Conservation (phyloP, 306 rosid genomes). For the Senna siamea region DNA sequence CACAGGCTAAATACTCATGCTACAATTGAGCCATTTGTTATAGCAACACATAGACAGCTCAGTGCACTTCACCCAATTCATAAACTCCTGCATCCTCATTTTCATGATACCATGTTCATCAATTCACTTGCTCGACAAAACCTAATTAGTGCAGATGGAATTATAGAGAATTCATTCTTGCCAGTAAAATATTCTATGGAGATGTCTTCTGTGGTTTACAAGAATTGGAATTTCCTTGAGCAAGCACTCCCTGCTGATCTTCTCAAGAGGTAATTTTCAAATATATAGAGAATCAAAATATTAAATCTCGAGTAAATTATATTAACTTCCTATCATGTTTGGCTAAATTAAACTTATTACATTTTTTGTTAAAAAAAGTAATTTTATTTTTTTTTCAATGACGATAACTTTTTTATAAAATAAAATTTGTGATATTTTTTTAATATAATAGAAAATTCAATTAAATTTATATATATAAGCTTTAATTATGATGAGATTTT, state of each 20-base stretch:
- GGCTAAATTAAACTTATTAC: no score
- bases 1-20: conserved; percentile 79
- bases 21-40: conserved; percentile 61
- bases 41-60: conserved; percentile 50
- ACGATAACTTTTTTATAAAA: no score
- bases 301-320: no score
- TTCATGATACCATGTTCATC: conserved; percentile 49
- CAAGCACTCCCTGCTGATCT: conserved; percentile 52
- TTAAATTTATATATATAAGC: no score
- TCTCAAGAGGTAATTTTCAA: conserved; percentile 36
- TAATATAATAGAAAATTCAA: no score
- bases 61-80: conserved; percentile 49
- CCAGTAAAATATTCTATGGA: conserved; percentile 38
- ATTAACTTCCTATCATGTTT: no score
- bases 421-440: no score
- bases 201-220: conserved; percentile 41
- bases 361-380: no score
- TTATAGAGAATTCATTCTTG: conserved; percentile 45
- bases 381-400: no score
- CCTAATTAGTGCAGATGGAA: conserved; percentile 41
- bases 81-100: conserved; percentile 46
- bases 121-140: conserved; percentile 40
- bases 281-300: no score
- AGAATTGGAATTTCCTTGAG: conserved; percentile 46
- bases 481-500: no score